Evolutionary conservation across 2,329 filamentous ascomycete species (phyloP).

Genomic region (Aspergillus cejpii): DNA sequence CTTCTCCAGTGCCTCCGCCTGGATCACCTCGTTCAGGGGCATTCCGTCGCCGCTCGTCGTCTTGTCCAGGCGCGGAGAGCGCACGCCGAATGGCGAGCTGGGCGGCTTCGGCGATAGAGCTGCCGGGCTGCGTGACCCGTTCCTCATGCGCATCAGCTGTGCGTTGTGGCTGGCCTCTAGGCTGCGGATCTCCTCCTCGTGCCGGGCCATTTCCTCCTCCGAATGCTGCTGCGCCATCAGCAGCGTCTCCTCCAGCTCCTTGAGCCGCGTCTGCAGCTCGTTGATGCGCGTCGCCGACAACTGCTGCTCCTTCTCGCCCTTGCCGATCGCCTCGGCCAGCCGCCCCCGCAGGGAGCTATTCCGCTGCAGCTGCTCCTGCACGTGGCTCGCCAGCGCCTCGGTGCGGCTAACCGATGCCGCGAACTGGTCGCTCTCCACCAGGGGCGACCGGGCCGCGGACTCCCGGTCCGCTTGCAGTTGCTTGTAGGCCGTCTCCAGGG

Average conservation of each 20-base stretch:
- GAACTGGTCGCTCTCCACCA: constrained; percentile 61
- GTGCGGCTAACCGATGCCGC: constrained; percentile 67
- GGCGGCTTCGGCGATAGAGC: constrained; percentile 53
- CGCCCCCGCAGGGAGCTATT: constrained; percentile 71
- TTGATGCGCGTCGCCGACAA: constrained; percentile 76
- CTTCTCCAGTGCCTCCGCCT: constrained; percentile 68
- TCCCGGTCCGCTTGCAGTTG: constrained; percentile 64
- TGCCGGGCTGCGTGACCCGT: constrained; percentile 42
- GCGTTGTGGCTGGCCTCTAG: constrained; percentile 70
- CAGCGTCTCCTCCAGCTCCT: constrained; percentile 74
- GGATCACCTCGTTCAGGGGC: constrained; percentile 59
- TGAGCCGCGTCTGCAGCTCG: constrained; percentile 72
- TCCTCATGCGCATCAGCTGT: constrained; percentile 68
- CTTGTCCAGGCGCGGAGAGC: constrained; percentile 54
- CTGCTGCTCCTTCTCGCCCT: constrained; percentile 77
- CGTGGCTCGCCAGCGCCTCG: constrained; percentile 70
- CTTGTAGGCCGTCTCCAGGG: constrained; percentile 65
- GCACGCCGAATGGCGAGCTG: constrained; percentile 54
- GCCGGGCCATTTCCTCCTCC: constrained; percentile 72
- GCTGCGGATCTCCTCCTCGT: constrained; percentile 75
- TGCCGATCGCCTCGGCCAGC: constrained; percentile 69
- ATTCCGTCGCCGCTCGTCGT: constrained; percentile 56
- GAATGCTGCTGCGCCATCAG: constrained; percentile 75
- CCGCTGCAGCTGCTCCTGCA: constrained; percentile 69
- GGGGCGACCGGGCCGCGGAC: constrained; percentile 65